Conservation (phyloP, 1,284 basidiomycete species). For the Athelia sp. region DNA sequence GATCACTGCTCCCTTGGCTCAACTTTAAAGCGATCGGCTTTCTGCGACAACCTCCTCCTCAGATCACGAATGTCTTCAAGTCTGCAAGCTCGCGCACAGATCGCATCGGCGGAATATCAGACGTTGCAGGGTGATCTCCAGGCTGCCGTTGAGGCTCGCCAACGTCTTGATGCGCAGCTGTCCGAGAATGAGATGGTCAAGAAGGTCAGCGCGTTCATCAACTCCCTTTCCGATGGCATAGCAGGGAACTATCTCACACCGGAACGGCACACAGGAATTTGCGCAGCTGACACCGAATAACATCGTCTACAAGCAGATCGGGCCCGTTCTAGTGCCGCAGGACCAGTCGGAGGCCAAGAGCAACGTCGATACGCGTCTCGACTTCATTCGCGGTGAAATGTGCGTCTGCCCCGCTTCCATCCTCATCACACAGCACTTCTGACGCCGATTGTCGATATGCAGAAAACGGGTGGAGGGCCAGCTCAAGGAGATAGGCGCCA, state of each 20-base stretch:
- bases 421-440: no score
- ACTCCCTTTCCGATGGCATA: background rate
- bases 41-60: no score
- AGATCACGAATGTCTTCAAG: no score
- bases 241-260: no score
- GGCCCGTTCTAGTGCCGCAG: slow-evolving; percentile 88
- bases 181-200: slow-evolving; percentile 92
- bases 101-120: slow-evolving; percentile 69
- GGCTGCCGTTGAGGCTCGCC: slow-evolving; percentile 70
- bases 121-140: slow-evolving; percentile 75
- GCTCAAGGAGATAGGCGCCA: slow-evolving; percentile 70
- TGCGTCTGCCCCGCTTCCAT: slow-evolving; percentile 41
- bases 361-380: slow-evolving; percentile 89
- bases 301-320: slow-evolving; percentile 88
- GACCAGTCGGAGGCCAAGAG: slow-evolving; percentile 84
- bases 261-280: slow-evolving; percentile 69
- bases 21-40: no score
- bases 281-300: slow-evolving; percentile 71
- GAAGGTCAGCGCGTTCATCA: slow-evolving; percentile 62
- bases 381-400: slow-evolving; percentile 91
- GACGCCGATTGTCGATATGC: no score
- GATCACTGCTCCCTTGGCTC: no score
- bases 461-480: slow-evolving; percentile 81
- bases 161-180: slow-evolving; percentile 82
- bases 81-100: slow-evolving; percentile 59